These are phyloP conservation scores for Neoscytalidium dimidiatum DNA, from an alignment of 2,329 filamentous ascomycete species.

Conservation along the genomic window DNA sequence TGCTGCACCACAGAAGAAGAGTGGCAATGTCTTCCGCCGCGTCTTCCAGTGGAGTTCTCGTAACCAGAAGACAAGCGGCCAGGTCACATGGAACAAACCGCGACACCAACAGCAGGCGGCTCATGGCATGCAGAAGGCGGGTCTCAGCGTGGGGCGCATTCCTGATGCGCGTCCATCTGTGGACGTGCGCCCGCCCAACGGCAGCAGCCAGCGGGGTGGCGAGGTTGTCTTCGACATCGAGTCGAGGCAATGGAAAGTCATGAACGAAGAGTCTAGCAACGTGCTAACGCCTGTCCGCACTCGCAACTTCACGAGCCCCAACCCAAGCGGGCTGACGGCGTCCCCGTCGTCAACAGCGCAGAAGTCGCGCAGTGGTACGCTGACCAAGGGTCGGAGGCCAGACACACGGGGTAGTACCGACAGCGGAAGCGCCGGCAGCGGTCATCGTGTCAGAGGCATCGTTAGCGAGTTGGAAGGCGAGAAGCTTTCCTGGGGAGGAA, in stretches of 20 bases:
- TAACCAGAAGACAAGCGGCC: constrained; percentile 2
- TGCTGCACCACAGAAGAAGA: neutral
- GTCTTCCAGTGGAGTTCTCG: constrained; percentile 17
- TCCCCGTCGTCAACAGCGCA: constrained; percentile 6
- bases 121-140: neutral
- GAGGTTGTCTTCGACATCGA: constrained; percentile 11
- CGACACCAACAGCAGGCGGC: neutral
- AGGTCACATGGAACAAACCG: constrained; percentile 10
- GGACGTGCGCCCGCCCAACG: neutral
- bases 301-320: constrained; percentile 1
- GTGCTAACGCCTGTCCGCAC: constrained; percentile 1
- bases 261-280: neutral
- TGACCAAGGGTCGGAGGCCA: constrained; percentile 1
- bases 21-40: constrained; percentile 13
- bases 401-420: neutral
- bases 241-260: constrained; percentile 5
- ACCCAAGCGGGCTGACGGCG: neutral
- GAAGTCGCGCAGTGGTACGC: constrained; percentile 1
- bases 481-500: constrained; percentile 16
- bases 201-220: neutral
- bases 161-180: neutral
- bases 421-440: neutral
- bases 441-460: neutral
- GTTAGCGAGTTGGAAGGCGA: neutral
- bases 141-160: neutral